Evolutionary conservation across 2,329 filamentous ascomycete species (phyloP).

Genomic region (Epichloe hybrida): DNA sequence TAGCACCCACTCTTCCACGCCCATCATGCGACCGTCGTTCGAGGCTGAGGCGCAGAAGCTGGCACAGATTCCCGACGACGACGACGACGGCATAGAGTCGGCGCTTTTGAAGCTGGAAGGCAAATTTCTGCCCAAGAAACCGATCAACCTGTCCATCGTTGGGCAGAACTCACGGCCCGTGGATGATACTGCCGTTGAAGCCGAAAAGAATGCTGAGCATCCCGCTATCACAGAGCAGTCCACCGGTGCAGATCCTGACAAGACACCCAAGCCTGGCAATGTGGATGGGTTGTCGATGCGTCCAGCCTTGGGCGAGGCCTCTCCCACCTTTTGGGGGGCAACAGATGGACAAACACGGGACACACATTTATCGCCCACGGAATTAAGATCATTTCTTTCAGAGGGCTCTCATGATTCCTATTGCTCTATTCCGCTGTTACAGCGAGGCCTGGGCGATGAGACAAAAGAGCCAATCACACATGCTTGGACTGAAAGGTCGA

Average conservation of each 20-base stretch:
- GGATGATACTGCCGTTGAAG: neutral
- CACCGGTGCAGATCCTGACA: neutral
- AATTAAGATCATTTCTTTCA: slow-evolving; percentile 35
- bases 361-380: slow-evolving; percentile 17
- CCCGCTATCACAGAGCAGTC: too few species aligned
- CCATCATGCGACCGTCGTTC: slow-evolving; percentile 60
- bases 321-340: slow-evolving; percentile 6
- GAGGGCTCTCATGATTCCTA: slow-evolving; percentile 61
- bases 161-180: slow-evolving; percentile 9
- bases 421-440: slow-evolving; percentile 62
- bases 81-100: slow-evolving; percentile 74
- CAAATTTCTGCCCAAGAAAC: slow-evolving; percentile 50
- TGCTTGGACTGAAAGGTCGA: slow-evolving; percentile 39
- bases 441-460: slow-evolving; percentile 48
- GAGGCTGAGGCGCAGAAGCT: slow-evolving; percentile 79
- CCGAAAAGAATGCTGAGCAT: neutral
- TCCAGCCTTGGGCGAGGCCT: neutral
- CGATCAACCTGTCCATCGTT: slow-evolving; percentile 21
- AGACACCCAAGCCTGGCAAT: neutral
- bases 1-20: slow-evolving; percentile 49
- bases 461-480: slow-evolving; percentile 18
- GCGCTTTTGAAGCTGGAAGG: slow-evolving; percentile 86
- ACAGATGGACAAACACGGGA: slow-evolving; percentile 9
- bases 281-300: slow-evolving; percentile 2
- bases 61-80: slow-evolving; percentile 74